These are phyloP conservation scores for Dujonia santamariae DNA, from an alignment of 1,139 yeast genomes.

Conservation along the genomic window DNA sequence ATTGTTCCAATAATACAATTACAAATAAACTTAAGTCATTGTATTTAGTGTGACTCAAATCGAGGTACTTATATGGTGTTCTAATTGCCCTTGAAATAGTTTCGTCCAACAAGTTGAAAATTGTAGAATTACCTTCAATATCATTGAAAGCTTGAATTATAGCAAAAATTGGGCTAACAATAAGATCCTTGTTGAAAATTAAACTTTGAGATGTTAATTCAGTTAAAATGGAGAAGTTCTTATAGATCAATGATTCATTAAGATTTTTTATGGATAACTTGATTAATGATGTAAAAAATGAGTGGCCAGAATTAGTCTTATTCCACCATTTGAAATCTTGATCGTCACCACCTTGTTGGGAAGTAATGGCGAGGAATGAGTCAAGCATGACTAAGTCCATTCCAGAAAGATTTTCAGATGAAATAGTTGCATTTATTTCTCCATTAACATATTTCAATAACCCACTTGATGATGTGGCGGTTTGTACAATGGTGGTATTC, in stretches of 20 bases:
- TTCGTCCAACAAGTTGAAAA: slow-evolving; percentile 70
- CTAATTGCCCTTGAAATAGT: slow-evolving; percentile 64
- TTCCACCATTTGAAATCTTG: slow-evolving; percentile 63
- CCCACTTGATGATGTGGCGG: neutral
- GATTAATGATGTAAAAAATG: slow-evolving; percentile 60
- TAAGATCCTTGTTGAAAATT: slow-evolving; percentile 45
- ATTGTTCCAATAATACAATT: slow-evolving; percentile 71
- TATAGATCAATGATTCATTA: slow-evolving; percentile 17
- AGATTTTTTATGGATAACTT: slow-evolving; percentile 36
- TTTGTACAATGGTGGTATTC: neutral
- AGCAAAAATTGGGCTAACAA: slow-evolving; percentile 43
- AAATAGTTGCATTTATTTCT: slow-evolving; percentile 20
- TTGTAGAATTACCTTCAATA: slow-evolving; percentile 7
- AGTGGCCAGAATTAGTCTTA: slow-evolving; percentile 41
- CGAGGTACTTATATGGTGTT: slow-evolving; percentile 83
- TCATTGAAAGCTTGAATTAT: slow-evolving; percentile 29
- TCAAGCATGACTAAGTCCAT: slow-evolving; percentile 56
- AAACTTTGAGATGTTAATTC: slow-evolving; percentile 22
- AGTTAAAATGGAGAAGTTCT: slow-evolving; percentile 22
- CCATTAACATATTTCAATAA: slow-evolving; percentile 16
- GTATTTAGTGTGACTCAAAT: slow-evolving; percentile 45
- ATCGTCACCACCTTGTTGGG: slow-evolving; percentile 31
- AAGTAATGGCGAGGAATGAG: slow-evolving; percentile 37
- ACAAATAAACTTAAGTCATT: slow-evolving; percentile 60
- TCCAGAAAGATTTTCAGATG: slow-evolving; percentile 21